phyloP scores from a whole-genome alignment of 2,329 filamentous ascomycete species.

The Remersonia thermophila region DNA sequence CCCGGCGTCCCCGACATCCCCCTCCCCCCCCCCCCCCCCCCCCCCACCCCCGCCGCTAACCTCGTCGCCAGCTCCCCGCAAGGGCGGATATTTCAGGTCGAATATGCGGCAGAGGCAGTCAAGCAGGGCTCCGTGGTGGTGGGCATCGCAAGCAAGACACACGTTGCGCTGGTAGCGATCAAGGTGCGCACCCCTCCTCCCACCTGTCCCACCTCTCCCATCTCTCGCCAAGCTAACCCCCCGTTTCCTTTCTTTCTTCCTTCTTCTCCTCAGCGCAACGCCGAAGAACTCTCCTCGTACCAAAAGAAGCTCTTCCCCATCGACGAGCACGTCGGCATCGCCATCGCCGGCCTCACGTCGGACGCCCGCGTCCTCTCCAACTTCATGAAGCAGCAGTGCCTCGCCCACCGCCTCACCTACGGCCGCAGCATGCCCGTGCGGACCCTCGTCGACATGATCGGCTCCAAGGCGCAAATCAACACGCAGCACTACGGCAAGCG shows the following conservation, averaged over 20 bases:
- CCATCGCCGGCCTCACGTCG: slow-evolving; percentile 91
- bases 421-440: slow-evolving; percentile 85
- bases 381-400: slow-evolving; percentile 99
- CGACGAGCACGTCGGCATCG: slow-evolving; percentile 89
- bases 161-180: slow-evolving; percentile 87
- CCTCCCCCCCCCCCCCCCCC: slow-evolving; percentile 25
- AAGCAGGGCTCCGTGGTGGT: slow-evolving; percentile 99
- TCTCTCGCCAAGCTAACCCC: slow-evolving; percentile 4
- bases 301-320: slow-evolving; percentile 98
- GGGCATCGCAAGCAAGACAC: slow-evolving; percentile 93
- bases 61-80: slow-evolving; percentile 67
- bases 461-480: slow-evolving; percentile 92
- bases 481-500: slow-evolving; percentile 95
- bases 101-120: slow-evolving; percentile 96
- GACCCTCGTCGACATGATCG: slow-evolving; percentile 82
- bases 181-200: slow-evolving; percentile 51
- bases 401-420: slow-evolving; percentile 90
- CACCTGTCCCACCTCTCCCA: slow-evolving; percentile 4
- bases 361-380: slow-evolving; percentile 98
- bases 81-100: slow-evolving; percentile 98
- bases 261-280: slow-evolving; percentile 76
- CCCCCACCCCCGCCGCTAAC: slow-evolving; percentile 12
- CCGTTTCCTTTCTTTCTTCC: slow-evolving; percentile 1
- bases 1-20: too few species aligned
- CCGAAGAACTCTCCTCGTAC: slow-evolving; percentile 98